Conservation (phyloP, 2,329 filamentous ascomycete genomes). For the Epichloe typhina region DNA sequence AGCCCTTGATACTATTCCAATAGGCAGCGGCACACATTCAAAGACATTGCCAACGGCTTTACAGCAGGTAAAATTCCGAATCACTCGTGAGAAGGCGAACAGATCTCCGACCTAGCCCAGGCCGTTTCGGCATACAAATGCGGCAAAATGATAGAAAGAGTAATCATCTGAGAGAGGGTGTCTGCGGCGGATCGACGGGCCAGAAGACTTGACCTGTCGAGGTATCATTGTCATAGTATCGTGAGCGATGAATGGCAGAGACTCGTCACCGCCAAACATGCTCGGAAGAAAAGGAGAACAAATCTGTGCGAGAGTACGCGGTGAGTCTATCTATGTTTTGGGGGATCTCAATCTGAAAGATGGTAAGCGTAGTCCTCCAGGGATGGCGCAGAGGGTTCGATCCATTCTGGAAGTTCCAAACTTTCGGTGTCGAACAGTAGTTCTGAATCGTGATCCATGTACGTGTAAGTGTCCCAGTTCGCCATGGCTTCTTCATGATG, state of each 20-base stretch:
- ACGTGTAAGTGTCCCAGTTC: constrained; percentile 5
- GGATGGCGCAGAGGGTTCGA: constrained; percentile 5
- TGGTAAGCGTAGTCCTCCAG: constrained; percentile 5
- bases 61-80: not conserved
- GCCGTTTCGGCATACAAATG: not conserved
- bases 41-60: not conserved
- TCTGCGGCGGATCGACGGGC: not conserved
- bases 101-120: not conserved
- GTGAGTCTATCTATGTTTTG: not conserved
- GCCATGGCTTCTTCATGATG: constrained; percentile 6
- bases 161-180: not conserved
- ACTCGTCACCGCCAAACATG: constrained; percentile 1
- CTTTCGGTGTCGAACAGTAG: constrained; percentile 4
- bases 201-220: not conserved
- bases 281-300: not conserved
- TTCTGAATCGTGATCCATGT: constrained; percentile 6
- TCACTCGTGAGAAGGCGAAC: not conserved
- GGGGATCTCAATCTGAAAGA: constrained; percentile 2
- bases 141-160: not conserved
- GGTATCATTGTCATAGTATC: constrained; percentile 3
- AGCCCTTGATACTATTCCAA: not conserved
- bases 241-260: not conserved
- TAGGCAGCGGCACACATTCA: not conserved
- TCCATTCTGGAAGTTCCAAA: constrained; percentile 5
- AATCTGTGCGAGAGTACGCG: not conserved